A percentile compares a stretch with the other conserved stretches of the same genome.
These are phyloP conservation scores for Adansonia grandidieri DNA, from an alignment of 441 rosid genomes.

Conservation along the genomic window DNA sequence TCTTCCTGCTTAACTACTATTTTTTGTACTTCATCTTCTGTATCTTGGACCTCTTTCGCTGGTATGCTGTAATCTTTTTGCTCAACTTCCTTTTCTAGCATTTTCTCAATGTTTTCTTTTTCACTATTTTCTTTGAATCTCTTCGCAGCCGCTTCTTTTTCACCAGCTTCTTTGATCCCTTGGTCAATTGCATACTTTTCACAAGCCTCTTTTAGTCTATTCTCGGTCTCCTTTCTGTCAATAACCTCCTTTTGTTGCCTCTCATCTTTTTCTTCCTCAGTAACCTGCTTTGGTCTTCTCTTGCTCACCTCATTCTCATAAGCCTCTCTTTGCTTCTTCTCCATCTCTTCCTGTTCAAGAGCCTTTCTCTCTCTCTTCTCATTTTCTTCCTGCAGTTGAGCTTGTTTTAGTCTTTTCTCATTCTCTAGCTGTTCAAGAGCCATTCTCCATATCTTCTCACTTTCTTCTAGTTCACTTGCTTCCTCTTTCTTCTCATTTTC, in stretches of 20 bases:
- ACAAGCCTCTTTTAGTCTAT: too few relatives aligned
- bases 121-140: too few relatives aligned
- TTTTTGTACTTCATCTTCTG: too few relatives aligned
- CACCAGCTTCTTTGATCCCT: too few relatives aligned
- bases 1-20: too few relatives aligned
- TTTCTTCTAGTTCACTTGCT: slow-evolving; percentile 41
- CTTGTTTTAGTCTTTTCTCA: slow-evolving; percentile 43
- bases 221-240: too few relatives aligned
- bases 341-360: slow-evolving; percentile 41
- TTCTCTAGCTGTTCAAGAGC: slow-evolving; percentile 48
- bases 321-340: slow-evolving; percentile 37
- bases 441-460: slow-evolving; percentile 43
- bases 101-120: too few relatives aligned
- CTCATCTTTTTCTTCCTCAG: slow-evolving; percentile 40
- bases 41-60: too few relatives aligned
- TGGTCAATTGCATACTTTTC: too few relatives aligned
- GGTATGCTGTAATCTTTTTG: too few relatives aligned
- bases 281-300: slow-evolving; percentile 36
- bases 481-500: slow-evolving; percentile 22
- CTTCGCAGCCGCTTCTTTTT: too few relatives aligned
- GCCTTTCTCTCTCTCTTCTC: slow-evolving; percentile 34
- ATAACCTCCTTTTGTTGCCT: slow-evolving; percentile 21
- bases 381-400: slow-evolving; percentile 40
- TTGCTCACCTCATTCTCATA: slow-evolving; percentile 45
- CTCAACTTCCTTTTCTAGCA: too few relatives aligned